A percentile compares a stretch with the other conserved stretches of the same genome.
These are phyloP conservation scores for Talaromyces trachyspermus DNA, from an alignment of 495 filamentous ascomycete species.

Conservation along the genomic window DNA sequence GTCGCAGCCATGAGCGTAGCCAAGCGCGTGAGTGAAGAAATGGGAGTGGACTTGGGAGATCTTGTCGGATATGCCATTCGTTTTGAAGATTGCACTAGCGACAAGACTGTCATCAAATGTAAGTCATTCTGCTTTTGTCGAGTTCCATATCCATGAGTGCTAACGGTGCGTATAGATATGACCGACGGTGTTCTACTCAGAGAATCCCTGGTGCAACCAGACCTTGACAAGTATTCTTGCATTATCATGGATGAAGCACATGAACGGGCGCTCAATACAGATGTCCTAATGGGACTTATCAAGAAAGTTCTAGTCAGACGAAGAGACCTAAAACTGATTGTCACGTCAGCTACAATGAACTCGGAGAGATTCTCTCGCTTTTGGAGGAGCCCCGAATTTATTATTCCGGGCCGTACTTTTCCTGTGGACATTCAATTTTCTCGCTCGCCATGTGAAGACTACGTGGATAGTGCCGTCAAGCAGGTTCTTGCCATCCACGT, in stretches of 20 bases:
- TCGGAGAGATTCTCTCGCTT: constrained; percentile 92
- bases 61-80: constrained; percentile 95
- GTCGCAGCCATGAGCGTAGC: constrained; percentile 99
- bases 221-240: constrained; percentile 94
- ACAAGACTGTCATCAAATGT: constrained; percentile 91
- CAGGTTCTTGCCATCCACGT: constrained; percentile 97
- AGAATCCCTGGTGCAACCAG: constrained; percentile 83
- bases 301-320: constrained; percentile 91
- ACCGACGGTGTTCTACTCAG: constrained; percentile 94
- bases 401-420: constrained; percentile 94
- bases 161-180: constrained; percentile 57
- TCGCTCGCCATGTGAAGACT: constrained; percentile 91
- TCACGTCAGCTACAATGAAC: constrained; percentile 99
- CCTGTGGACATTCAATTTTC: constrained; percentile 96
- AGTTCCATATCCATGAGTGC: constrained; percentile 2
- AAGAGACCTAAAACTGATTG: constrained; percentile 90
- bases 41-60: constrained; percentile 90
- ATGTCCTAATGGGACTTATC: constrained; percentile 94
- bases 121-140: constrained; percentile 14
- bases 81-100: constrained; percentile 96
- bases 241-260: constrained; percentile 99
- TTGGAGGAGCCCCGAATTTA: constrained; percentile 97
- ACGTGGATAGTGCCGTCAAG: constrained; percentile 94
- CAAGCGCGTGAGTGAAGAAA: constrained; percentile 97
- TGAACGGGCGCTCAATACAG: constrained; percentile 93